phyloP scores from a whole-genome alignment of 768 basidiomycete genomes.

The Russula ochroleuca region DNA sequence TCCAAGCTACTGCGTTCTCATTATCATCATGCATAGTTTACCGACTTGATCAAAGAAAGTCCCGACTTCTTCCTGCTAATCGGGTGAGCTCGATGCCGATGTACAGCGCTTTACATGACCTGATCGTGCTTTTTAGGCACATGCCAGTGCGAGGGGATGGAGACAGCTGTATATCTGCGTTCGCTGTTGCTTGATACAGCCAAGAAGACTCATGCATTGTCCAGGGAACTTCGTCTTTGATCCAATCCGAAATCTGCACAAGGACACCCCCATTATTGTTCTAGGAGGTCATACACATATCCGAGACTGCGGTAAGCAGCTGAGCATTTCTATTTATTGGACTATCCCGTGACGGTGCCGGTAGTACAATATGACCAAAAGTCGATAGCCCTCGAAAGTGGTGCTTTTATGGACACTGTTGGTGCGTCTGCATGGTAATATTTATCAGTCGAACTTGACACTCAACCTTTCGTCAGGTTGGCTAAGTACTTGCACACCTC shows the following conservation, averaged over 20 bases:
- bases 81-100: constrained; percentile 81
- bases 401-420: constrained; percentile 90
- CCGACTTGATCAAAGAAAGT: constrained; percentile 69
- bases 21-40: constrained; percentile 46
- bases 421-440: constrained; percentile 36
- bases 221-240: neutral
- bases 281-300: constrained; percentile 82
- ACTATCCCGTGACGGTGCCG: neutral
- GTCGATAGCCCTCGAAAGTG: constrained; percentile 78
- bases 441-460: neutral
- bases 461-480: constrained; percentile 39
- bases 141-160: neutral
- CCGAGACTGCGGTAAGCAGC: constrained; percentile 63
- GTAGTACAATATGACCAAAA: constrained; percentile 62
- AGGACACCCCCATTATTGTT: constrained; percentile 67
- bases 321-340: neutral
- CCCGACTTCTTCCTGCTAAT: constrained; percentile 80
- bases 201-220: constrained; percentile 29
- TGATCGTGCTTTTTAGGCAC: neutral
- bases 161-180: neutral
- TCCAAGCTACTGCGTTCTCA: neutral
- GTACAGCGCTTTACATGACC: neutral
- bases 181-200: constrained; percentile 55
- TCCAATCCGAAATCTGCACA: neutral
- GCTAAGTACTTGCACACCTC: constrained; percentile 48